These are phyloP conservation scores for Wickerhamiella azymoides DNA, from an alignment of 805 yeast genomes.

Conservation along the genomic window DNA sequence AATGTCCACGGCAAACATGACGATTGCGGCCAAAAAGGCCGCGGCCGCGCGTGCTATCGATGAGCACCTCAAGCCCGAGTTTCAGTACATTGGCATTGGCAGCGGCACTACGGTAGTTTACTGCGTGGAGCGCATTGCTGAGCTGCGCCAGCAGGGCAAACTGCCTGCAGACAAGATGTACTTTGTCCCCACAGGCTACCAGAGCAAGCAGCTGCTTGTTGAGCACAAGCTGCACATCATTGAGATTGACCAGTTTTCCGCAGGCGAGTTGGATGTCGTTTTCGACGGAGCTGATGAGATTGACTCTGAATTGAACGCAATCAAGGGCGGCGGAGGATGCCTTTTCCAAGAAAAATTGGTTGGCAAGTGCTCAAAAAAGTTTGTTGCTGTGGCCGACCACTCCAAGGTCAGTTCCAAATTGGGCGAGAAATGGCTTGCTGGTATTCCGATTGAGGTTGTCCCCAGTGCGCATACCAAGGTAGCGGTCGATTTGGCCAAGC, in stretches of 20 bases:
- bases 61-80: constrained; percentile 55
- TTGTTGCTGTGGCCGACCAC: constrained; percentile 83
- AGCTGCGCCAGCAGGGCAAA: constrained; percentile 28
- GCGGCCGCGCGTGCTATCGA: constrained; percentile 93
- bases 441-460: constrained; percentile 91
- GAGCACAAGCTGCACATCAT: constrained; percentile 70
- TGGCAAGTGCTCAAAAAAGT: constrained; percentile 61
- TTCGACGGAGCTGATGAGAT: constrained; percentile 99
- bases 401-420: constrained; percentile 63
- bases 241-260: constrained; percentile 55
- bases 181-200: constrained; percentile 96
- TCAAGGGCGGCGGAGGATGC: constrained; percentile 99
- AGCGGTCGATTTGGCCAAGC: constrained; percentile 38
- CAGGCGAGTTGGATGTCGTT: constrained; percentile 71
- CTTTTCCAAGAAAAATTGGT: constrained; percentile 91
- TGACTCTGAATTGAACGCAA: constrained; percentile 64
- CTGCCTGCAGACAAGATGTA: constrained; percentile 39
- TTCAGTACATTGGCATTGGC: constrained; percentile 81
- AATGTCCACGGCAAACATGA: constrained; percentile 7
- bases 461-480: constrained; percentile 79
- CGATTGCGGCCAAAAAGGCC: constrained; percentile 44
- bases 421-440: constrained; percentile 75
- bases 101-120: constrained; percentile 97
- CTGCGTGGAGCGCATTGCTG: constrained; percentile 88
- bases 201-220: constrained; percentile 71